These are phyloP conservation scores for Boletus reticulatus DNA, from an alignment of 768 basidiomycete genomes.

Conservation along the genomic window DNA sequence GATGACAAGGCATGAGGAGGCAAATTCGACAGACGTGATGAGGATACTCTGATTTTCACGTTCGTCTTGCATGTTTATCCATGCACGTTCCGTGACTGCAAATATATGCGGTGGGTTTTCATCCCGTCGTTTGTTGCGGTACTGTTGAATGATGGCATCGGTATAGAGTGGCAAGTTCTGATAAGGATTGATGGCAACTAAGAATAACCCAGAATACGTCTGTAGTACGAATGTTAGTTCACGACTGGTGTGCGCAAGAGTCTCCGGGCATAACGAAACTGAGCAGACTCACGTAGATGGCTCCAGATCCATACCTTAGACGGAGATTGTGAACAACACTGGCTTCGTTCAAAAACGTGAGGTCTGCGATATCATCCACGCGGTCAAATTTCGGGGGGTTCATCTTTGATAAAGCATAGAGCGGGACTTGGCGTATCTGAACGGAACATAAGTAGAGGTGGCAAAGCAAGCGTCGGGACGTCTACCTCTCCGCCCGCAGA, in stretches of 20 bases:
- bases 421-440: conserved; percentile 66
- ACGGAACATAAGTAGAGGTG: conserved; percentile 3
- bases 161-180: conserved; percentile 89
- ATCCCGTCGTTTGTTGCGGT: conserved; percentile 82
- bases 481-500: conserved; percentile 80
- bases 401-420: conserved; percentile 90
- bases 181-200: conserved; percentile 98
- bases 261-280: not conserved
- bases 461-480: not conserved
- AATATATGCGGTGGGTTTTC: conserved; percentile 98
- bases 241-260: not conserved
- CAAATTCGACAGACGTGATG: conserved; percentile 73
- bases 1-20: not conserved
- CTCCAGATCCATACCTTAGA: conserved; percentile 84
- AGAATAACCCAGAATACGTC: conserved; percentile 95
- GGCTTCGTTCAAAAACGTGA: conserved; percentile 97
- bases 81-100: conserved; percentile 95
- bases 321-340: conserved; percentile 98
- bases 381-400: conserved; percentile 98
- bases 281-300: conserved; percentile 75
- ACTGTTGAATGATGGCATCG: conserved; percentile 83
- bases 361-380: conserved; percentile 96
- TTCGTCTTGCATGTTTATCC: conserved; percentile 98
- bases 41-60: conserved; percentile 97
- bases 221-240: conserved; percentile 33